Evolutionary conservation across 1,284 basidiomycete genomes (phyloP), one percentile per base, ranked within the genome.

Genomic region (Quambalaria eucalypti): DNA sequence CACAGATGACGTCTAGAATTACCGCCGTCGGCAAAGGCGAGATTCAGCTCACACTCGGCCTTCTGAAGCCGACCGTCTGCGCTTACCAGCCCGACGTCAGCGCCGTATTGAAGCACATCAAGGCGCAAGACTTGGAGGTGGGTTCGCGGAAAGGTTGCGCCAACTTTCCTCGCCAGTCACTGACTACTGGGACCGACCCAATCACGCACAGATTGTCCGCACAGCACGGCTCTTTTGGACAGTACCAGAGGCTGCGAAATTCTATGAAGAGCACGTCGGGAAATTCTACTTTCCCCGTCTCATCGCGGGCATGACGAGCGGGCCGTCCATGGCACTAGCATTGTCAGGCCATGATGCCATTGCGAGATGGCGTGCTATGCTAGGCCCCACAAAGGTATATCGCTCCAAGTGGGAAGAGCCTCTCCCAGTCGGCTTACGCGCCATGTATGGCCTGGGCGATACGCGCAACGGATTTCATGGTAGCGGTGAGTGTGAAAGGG

Each of bases 391-490:
- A 1, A 74, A 75, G 31, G 71, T 68, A 2, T 75, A 74, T 40
- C 19, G 47, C 25, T 56, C 57, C 10, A 71, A 69, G 28, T 73
- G 60, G 53, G 62, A 71, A 14, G 36, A 60, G 8, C 62, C 67
- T 6, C 42, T 19, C 42, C 42, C 42, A 1, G 9, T 38, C 3
- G 56, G 56, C 16, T 50, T 75, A 2, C 54, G 73, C 4, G 62
- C 68, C 1, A 33, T 57, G 9, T 71, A 69, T 36, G 73, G 73
- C 0, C 49, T 73, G 2, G 67, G 68, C 1, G 73, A 75, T 44
- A 74, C 71, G 6, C 52, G 71, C 0, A 75, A 75, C 42, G 71
- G 65, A 1, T 75, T 75, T 36, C 73, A 75, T 28, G 73, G 73
- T 2, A 61, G 56, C 12, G 62, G 61, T 65, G 28, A 19, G 62